A percentile compares a stretch with the other conserved stretches of the same genome.
Evolutionary conservation across 1,139 yeast species (phyloP).

Genomic region (Schwanniomyces etchellsii): DNA sequence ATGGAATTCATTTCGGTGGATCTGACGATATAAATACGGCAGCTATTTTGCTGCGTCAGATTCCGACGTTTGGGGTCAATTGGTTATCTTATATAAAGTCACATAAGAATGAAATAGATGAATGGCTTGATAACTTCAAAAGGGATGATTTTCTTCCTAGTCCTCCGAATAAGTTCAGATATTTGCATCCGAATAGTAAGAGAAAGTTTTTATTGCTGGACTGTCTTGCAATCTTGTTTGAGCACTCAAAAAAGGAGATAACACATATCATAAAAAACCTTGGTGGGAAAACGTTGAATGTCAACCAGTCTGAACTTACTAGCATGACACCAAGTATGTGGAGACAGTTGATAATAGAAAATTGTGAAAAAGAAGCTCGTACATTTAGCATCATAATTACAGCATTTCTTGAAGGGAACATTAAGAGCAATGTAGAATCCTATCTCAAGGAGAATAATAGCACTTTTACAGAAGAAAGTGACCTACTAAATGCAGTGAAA

Average conservation of each 20-base stretch:
- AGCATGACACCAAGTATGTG: not conserved
- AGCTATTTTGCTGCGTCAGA: slow-evolving; percentile 20
- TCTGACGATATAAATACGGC: slow-evolving; percentile 10
- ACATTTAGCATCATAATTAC: no score
- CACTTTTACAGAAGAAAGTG: not conserved
- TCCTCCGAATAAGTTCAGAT: slow-evolving; percentile 6
- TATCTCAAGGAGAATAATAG: not conserved
- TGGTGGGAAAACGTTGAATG: slow-evolving; percentile 7
- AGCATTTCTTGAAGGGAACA: no score
- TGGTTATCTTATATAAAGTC: slow-evolving; percentile 18
- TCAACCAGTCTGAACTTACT: not conserved
- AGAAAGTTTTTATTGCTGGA: slow-evolving; percentile 12
- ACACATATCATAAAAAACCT: slow-evolving; percentile 13
- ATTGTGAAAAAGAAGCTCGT: no score
- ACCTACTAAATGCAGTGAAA: not conserved
- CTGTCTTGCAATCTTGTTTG: slow-evolving; percentile 8
- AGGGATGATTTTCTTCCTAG: slow-evolving; percentile 13
- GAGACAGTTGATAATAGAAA: not conserved
- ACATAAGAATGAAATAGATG: slow-evolving; percentile 9
- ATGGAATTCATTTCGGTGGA: slow-evolving; percentile 15
- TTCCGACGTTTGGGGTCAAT: slow-evolving; percentile 19
- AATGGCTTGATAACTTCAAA: slow-evolving; percentile 18
- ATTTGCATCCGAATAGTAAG: slow-evolving; percentile 11
- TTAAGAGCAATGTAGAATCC: no score
- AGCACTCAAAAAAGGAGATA: slow-evolving; percentile 6